Base-by-base conservation (phyloP, 2,329 filamentous ascomycete genomes). In the Cercospora sp. region DNA sequence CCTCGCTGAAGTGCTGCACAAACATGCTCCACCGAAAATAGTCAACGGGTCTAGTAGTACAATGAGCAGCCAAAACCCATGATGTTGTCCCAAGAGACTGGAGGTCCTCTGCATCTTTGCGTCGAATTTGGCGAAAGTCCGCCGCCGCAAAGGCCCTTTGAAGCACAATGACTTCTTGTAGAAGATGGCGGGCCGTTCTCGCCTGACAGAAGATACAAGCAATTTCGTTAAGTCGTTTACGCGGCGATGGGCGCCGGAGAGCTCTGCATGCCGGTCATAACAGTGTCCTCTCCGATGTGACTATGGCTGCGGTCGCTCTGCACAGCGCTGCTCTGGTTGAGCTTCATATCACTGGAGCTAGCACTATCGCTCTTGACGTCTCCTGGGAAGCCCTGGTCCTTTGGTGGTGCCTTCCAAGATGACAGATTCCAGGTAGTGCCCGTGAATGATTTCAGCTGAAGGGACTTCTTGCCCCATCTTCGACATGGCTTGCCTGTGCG, bases 381-480 rank as follows among this genome's bases (percentile, higher is more conserved):
- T 70, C 87, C 87, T 75, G 88, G 86, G 76, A 83, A 82, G 72
- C 87, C 87, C 74, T 88, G 87, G 42, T 75, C 69, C 18, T 72
- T 71, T 4, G 67, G 60, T n/a, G 91, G 91, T 36, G 92, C 90
- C 63, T 89, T 89, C 93, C 94, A 98, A 65, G 92, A 89, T 20
- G 89, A 86, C 58, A 97, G 85, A 71, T 91, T 87, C 93, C 94
- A 97, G 33, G 87, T 77, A 16, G 93, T 87, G 63, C 94, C 94
- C 0, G 94, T 97, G 79, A 98, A 98, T 80, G 90, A 96, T 85
- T 96, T 97, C 74, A 98, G 84, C 60, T 85, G 86, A 78, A 98
- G 92, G 65, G 89, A 87, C 71, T 93, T 93, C 79, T 90, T 92
- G 78, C 89, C 85, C 95, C 95, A 99, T 79, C 90, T 94, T 72